Evolutionary conservation across 805 yeast species (phyloP).

Genomic region (Teunomyces aglyptinius): DNA sequence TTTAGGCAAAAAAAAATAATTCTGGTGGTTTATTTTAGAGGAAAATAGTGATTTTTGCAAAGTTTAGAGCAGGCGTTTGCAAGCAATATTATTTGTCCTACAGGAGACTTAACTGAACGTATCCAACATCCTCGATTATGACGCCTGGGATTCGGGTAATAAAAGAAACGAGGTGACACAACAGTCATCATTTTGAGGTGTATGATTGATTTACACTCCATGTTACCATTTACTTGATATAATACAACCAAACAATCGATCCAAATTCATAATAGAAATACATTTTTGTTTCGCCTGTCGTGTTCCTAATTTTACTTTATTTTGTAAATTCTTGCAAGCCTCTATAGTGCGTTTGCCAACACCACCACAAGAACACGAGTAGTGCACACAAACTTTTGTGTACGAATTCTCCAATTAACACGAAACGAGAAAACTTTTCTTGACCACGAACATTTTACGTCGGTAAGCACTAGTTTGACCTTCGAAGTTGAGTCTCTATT

Average conservation of each 20-base stretch:
- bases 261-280: not conserved
- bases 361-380: constrained; percentile 1
- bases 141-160: not conserved
- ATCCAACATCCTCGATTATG: not conserved
- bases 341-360: not conserved
- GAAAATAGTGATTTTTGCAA: not conserved
- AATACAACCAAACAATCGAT: not conserved
- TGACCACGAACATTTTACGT: constrained; percentile 2
- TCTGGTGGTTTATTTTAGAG: not conserved
- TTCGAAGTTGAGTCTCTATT: not conserved
- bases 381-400: constrained; percentile 4
- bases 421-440: constrained; percentile 5
- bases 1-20: not conserved
- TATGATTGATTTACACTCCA: not conserved
- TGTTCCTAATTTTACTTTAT: constrained; percentile 1
- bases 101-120: not conserved
- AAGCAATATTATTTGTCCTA: not conserved
- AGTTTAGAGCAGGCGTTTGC: not conserved
- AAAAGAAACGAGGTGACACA: not conserved
- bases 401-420: constrained; percentile 4
- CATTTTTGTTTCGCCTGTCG: not conserved
- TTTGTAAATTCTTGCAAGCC: not conserved
- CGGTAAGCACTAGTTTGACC: not conserved
- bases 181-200: not conserved
- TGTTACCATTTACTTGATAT: not conserved